These are phyloP conservation scores for Discostella stelligeroides DNA, from an alignment of 108 stramenopile species.

Conservation along the genomic window DNA sequence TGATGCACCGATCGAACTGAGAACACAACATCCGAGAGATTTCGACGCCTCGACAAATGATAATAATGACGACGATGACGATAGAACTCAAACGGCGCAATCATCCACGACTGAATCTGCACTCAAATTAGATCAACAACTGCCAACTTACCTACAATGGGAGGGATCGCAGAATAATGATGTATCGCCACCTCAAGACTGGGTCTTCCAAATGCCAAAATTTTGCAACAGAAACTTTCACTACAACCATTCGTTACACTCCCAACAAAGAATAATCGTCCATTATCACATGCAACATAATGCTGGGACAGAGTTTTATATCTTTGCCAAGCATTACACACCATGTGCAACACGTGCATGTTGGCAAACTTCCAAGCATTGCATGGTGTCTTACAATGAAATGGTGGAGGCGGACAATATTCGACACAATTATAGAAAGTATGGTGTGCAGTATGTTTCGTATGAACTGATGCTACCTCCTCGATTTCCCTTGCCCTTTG, in stretches of 20 bases:
- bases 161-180: background rate
- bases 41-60: background rate
- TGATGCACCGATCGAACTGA: constrained; percentile 5
- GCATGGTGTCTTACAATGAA: constrained; percentile 45
- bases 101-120: too few relatives aligned
- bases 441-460: constrained; percentile 49
- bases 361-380: constrained; percentile 40
- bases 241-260: background rate
- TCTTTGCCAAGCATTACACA: constrained; percentile 3
- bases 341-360: constrained; percentile 45
- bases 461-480: constrained; percentile 47
- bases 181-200: constrained; percentile 1
- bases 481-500: constrained; percentile 40
- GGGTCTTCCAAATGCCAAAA: constrained; percentile 26
- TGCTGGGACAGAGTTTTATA: constrained; percentile 41
- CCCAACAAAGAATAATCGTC: constrained; percentile 35
- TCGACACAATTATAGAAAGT: constrained; percentile 29
- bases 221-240: constrained; percentile 14
- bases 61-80: too few relatives aligned
- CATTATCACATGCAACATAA: constrained; percentile 52
- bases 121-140: too few relatives aligned
- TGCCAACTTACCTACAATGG: constrained; percentile 29
- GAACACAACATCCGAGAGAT: background rate
- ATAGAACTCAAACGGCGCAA: background rate
- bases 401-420: constrained; percentile 43